These are phyloP conservation scores for Chenopodium quinoa DNA, from an alignment of 148 eudicot genomes.

Conservation along the genomic window DNA sequence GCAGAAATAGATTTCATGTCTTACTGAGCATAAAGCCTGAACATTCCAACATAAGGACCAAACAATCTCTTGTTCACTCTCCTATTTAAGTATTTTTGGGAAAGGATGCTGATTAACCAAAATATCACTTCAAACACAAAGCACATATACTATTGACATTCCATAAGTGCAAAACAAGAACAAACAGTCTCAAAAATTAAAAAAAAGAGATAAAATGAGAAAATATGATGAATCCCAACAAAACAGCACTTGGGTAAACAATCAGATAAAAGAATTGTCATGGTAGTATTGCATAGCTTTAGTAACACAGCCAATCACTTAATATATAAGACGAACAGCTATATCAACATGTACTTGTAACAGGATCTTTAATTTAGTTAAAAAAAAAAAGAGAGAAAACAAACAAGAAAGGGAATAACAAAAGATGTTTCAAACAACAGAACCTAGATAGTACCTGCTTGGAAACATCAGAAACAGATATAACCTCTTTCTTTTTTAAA, in stretches of 20 bases:
- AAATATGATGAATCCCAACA: too few relatives aligned
- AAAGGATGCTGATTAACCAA: neutral
- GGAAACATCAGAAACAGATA: constrained; percentile 29
- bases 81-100: too few relatives aligned
- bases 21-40: neutral
- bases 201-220: too few relatives aligned
- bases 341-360: neutral
- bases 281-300: neutral
- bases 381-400: neutral
- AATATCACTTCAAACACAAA: neutral
- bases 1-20: neutral
- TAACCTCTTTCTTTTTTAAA: constrained; percentile 37
- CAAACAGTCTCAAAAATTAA: neutral
- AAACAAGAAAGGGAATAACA: neutral
- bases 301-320: neutral
- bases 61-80: neutral
- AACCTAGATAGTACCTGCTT: constrained; percentile 39
- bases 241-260: too few relatives aligned
- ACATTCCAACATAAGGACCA: neutral
- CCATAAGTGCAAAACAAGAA: neutral
- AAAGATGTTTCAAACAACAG: neutral
- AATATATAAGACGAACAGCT: neutral
- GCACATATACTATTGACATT: neutral
- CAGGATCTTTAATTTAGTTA: neutral
- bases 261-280: neutral